Base-by-base conservation (phyloP, 2,329 filamentous ascomycete species). In the Biscogniauxia mediterranea region DNA sequence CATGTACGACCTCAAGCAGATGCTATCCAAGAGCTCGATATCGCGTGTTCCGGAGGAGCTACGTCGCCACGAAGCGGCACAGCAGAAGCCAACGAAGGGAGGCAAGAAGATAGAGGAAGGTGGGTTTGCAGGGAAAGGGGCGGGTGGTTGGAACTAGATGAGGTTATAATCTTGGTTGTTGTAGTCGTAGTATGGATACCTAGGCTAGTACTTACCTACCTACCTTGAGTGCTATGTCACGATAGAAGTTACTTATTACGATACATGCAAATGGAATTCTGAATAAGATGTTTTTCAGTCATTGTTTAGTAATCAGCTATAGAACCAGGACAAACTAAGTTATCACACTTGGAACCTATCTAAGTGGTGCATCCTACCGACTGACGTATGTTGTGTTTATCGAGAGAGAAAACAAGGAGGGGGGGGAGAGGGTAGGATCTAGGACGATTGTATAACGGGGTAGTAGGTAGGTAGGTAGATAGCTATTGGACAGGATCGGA, bases 1-100 rank as follows among this genome's bases (percentile, higher is more conserved):
- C 23, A 81, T 98, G 83, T 97, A 96, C 75, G 95, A 99, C 74
- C 80, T 99, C 65, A 94, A 92, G 78, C 92, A 97, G 81, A 98
- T 99, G 86, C 85, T 99, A 32, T 89, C 85, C 71, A 98, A 98
- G 85, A 95, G 91, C 64, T 83, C 86, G 11, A 92, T 97, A 21
- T 93, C 89, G 2, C 89, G 91, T 73, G 90, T 99, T 25, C 93
- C 95, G 0, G 95, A 99, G 67, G 95, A 98, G 76, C 77, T 98
- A 68, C 83, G 90, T 72, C 89, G 93, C 68, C 93, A 97, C 73
- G 92, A 96, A 77, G 89, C 91, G 1, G 91, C 93, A n/a, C 93
- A 97, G 78, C 90, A 93, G 71, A 94, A 90, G 75, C 88, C 88
- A 1, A 79, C 77, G 57, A 79, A 77, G 73, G 70, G 57, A 25